Base-by-base conservation (phyloP, 2,329 filamentous ascomycete species). In the Pseudogymnoascus sp. region DNA sequence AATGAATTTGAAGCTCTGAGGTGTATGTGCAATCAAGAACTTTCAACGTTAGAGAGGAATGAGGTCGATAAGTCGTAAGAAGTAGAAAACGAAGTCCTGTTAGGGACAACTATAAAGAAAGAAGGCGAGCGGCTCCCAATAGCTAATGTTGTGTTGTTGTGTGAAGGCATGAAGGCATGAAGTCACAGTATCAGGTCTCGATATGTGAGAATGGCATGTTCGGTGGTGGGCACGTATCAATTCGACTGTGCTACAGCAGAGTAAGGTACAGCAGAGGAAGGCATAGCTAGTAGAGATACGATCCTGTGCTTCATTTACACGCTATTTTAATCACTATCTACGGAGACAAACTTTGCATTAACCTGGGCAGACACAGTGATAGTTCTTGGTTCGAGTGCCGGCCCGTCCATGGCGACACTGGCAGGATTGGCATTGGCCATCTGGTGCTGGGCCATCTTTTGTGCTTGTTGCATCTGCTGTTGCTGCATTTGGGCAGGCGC, bases 361-460 rank as follows among this genome's bases (percentile, higher is more conserved):
- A 68, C 62, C 18, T 38, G 40, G 2, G 67, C 67, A 37, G 63
- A 63, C 3, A 66, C 65, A 21, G 66, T 66, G 10, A 68, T 66
- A 1, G 65, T 68, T 11, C 61, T 62, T 3, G 67, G 66, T 47
- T 67, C 67, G 7, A 68, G 37, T 10, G 66, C 31, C 5, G 66
- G 65, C 1, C 66, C 67, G 0, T 64, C 47, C 47, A 11, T 31
- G 5, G 28, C 11, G 11, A 33, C 25, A 56, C 25, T 33, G 10
- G 47, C 8, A 18, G 21, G 21, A 21, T 21, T 21, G 21, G 1
- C 11, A 4, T 10, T 16, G 14, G n/a, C n/a, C 12, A 14, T 6
- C 44, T 16, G n/a, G n/a, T n/a, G 47, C 5, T 3, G n/a, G n/a
- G 44, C 6, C 21, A 25, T 50, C 25, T 56, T 7, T 10, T 31